These are phyloP conservation scores for Pseudogymnoascus sp. DNA, from an alignment of 2,329 filamentous ascomycete species.

Conservation along the genomic window DNA sequence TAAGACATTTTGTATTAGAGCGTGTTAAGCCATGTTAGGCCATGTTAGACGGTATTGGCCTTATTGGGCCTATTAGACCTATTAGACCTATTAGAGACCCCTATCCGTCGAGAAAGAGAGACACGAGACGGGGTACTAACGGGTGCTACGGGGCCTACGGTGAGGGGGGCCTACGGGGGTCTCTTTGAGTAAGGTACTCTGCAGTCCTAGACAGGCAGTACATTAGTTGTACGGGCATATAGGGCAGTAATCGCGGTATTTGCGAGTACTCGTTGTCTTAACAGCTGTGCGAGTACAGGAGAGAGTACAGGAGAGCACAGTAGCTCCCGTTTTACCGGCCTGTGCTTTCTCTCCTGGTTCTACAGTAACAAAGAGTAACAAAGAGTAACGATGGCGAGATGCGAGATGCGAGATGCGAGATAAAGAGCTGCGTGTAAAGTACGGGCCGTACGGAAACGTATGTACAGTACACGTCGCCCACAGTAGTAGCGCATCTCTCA, in stretches of 20 bases:
- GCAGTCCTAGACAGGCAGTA: background rate
- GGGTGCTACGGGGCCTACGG: too few relatives aligned
- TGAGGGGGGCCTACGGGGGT: too few relatives aligned
- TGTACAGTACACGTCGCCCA: slow-evolving; percentile 4
- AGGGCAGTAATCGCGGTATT: background rate
- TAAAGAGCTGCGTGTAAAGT: background rate
- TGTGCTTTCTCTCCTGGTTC: slow-evolving; percentile 6
- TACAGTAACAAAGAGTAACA: slow-evolving; percentile 1
- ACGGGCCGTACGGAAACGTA: background rate
- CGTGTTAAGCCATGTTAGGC: background rate
- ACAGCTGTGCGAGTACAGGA: background rate
- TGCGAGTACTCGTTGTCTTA: background rate
- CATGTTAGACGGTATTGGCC: background rate
- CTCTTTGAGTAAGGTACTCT: too few relatives aligned
- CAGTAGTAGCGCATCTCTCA: slow-evolving; percentile 1
- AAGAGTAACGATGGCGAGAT: too few relatives aligned
- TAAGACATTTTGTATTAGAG: slow-evolving; percentile 1
- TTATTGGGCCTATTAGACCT: background rate
- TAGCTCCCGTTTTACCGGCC: background rate
- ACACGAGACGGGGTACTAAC: background rate
- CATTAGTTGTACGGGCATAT: background rate
- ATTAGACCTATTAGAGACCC: slow-evolving; percentile 2
- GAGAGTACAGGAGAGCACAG: background rate
- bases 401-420: too few relatives aligned
- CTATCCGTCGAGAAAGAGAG: background rate